Evolutionary conservation across 2,329 filamentous ascomycete species (phyloP).

Genomic region (Coniosporium tulheliwenetii): DNA sequence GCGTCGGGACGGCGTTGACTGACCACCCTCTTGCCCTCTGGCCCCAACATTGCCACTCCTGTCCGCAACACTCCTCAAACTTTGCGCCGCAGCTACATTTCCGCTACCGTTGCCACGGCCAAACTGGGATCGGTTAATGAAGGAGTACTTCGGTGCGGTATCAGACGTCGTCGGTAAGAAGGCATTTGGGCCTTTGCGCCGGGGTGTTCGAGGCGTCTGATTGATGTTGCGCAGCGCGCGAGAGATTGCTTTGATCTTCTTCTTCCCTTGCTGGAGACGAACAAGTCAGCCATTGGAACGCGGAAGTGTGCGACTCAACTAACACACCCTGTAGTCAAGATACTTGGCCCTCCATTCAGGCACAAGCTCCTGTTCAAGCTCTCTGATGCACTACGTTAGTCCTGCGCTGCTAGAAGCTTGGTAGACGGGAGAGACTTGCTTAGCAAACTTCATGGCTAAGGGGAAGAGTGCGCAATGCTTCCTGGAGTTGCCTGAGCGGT

Average conservation of each 20-base stretch:
- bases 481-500: too few relatives aligned
- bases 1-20: too few relatives aligned
- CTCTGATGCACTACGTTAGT: constrained; percentile 25
- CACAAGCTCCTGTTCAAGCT: constrained; percentile 75
- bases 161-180: constrained; percentile 17
- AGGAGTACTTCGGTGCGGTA: constrained; percentile 23
- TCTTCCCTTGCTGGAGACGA: constrained; percentile 52
- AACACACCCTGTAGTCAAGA: constrained; percentile 69
- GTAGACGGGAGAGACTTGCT: constrained; percentile 23
- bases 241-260: constrained; percentile 71
- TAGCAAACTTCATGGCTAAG: constrained; percentile 42
- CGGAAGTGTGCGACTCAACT: constrained; percentile 1
- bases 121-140: constrained; percentile 18
- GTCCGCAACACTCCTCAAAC: constrained; percentile 9
- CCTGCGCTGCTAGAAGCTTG: too few relatives aligned
- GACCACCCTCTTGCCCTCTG: not conserved
- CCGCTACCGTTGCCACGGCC: constrained; percentile 7
- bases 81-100: constrained; percentile 8
- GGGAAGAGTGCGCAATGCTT: not conserved
- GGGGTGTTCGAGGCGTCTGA: constrained; percentile 34
- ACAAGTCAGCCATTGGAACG: too few relatives aligned
- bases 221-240: constrained; percentile 50
- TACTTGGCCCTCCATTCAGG: constrained; percentile 95
- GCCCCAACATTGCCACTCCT: not conserved
- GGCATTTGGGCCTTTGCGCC: constrained; percentile 14